These are phyloP conservation scores for Alternaria postmessia DNA, from an alignment of 2,329 filamentous ascomycete genomes.

Conservation along the genomic window DNA sequence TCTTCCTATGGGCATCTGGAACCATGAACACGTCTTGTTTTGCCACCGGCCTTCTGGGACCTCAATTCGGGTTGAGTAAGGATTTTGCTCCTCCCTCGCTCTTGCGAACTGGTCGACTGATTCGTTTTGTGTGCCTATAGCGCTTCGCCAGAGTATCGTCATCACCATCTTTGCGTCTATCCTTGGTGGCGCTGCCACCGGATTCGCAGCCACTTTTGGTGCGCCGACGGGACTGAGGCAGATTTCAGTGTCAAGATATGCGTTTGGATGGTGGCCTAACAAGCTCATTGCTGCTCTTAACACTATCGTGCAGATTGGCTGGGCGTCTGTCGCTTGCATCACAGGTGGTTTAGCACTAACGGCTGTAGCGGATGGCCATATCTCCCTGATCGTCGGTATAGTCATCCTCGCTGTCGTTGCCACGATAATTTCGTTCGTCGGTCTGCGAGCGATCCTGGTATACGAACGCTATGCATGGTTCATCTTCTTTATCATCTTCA, in stretches of 20 bases:
- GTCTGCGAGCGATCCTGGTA: conserved; percentile 55
- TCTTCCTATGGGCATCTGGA: conserved; percentile 56
- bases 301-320: conserved; percentile 57
- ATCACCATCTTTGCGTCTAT: conserved; percentile 53
- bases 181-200: conserved; percentile 52
- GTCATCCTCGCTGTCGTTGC: conserved; percentile 53
- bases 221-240: conserved; percentile 54
- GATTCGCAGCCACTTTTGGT: conserved; percentile 54
- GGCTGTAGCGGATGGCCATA: conserved; percentile 53
- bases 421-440: conserved; percentile 51
- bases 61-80: conserved; percentile 56
- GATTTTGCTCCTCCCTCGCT: background rate
- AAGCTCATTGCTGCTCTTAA: conserved; percentile 59
- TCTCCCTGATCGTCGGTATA: conserved; percentile 56
- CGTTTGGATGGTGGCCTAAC: conserved; percentile 61
- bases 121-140: conserved; percentile 6
- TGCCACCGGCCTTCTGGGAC: conserved; percentile 56
- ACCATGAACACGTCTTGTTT: conserved; percentile 53
- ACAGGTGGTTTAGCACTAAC: conserved; percentile 54
- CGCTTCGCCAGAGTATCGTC: conserved; percentile 54
- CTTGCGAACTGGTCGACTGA: conserved; percentile 2
- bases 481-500: conserved; percentile 57
- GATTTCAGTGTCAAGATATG: conserved; percentile 56
- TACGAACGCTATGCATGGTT: conserved; percentile 62
- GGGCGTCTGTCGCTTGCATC: conserved; percentile 54